Conservation (phyloP, 352 stramenopile genomes). For the Phytophthora idaei region DNA sequence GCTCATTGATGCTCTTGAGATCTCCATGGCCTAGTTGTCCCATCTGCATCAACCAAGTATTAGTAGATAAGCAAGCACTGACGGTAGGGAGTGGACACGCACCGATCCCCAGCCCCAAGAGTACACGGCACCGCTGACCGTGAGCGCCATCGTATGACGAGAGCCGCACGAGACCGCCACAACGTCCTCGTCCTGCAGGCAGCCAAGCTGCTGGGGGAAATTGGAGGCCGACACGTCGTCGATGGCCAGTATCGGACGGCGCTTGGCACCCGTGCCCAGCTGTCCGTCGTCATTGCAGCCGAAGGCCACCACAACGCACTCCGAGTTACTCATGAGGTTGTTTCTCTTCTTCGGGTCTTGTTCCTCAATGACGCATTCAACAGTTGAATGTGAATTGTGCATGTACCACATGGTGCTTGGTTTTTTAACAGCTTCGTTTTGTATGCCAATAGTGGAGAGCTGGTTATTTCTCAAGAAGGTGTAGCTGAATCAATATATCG, state of each 20-base stretch:
- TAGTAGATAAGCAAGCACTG: conserved; percentile 9
- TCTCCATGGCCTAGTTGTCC: conserved; percentile 79
- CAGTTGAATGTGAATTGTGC: not conserved
- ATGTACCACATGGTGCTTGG: conserved; percentile 16
- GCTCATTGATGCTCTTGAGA: conserved; percentile 72
- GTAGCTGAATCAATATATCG: not conserved
- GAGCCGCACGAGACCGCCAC: conserved; percentile 80
- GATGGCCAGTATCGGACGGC: conserved; percentile 53
- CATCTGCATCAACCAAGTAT: conserved; percentile 50
- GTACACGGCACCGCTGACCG: conserved; percentile 60
- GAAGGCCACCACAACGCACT: conserved; percentile 69
- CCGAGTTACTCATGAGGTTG: conserved; percentile 10
- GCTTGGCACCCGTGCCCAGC: conserved; percentile 71
- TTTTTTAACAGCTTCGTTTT: not conserved
- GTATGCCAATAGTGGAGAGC: conserved; percentile 3
- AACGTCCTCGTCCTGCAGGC: conserved; percentile 56
- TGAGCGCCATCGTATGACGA: conserved; percentile 84
- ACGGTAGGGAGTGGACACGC: conserved; percentile 13
- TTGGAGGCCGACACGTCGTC: conserved; percentile 82
- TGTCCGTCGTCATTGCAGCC: conserved; percentile 88
- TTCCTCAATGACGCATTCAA: conserved; percentile 13
- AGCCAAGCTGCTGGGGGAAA: conserved; percentile 64
- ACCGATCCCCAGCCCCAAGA: conserved; percentile 85
- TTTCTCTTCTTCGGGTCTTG: conserved; percentile 4
- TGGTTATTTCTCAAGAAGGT: not conserved